These are phyloP conservation scores for Penicillium verhagenii DNA, from an alignment of 495 filamentous ascomycete genomes.

Conservation along the genomic window DNA sequence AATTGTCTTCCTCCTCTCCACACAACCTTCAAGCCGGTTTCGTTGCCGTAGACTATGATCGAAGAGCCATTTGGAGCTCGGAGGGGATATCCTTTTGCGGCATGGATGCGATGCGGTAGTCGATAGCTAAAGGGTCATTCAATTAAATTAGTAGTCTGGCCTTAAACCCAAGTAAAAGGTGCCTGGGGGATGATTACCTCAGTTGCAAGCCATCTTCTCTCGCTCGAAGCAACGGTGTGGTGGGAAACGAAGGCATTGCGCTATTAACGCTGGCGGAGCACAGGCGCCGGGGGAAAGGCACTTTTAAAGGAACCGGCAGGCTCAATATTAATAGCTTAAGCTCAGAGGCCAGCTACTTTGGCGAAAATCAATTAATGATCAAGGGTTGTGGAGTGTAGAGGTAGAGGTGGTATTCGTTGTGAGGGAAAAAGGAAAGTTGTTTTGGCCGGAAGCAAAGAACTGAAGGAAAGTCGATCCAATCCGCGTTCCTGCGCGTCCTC, in stretches of 20 bases:
- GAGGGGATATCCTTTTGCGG: slow-evolving; percentile 72
- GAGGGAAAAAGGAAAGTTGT: slow-evolving; percentile 27
- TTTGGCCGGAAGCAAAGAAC: slow-evolving; percentile 23
- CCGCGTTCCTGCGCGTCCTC: slow-evolving; percentile 33
- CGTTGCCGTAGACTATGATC: slow-evolving; percentile 78
- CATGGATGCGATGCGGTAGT: slow-evolving; percentile 69
- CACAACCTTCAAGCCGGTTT: slow-evolving; percentile 70
- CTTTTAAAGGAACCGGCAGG: slow-evolving; percentile 6
- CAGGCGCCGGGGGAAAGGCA: slow-evolving; percentile 27
- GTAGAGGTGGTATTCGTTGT: slow-evolving; percentile 13
- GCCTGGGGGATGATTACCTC: too few species aligned
- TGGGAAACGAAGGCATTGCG: slow-evolving; percentile 41
- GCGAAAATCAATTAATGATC: neutral
- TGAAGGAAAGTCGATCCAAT: slow-evolving; percentile 17
- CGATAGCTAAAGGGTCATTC: slow-evolving; percentile 59
- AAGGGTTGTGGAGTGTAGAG: neutral
- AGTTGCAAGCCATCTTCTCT: slow-evolving; percentile 52
- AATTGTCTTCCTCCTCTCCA: slow-evolving; percentile 79
- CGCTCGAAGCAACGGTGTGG: slow-evolving; percentile 36
- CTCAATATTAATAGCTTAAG: slow-evolving; percentile 3
- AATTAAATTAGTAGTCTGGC: slow-evolving; percentile 3
- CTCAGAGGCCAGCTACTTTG: neutral
- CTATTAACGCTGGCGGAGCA: slow-evolving; percentile 14
- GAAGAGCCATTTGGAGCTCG: slow-evolving; percentile 79
- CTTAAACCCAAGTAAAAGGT: neutral